phyloP scores from a whole-genome alignment of 768 basidiomycete species.

The Leccinum sublutescens region DNA sequence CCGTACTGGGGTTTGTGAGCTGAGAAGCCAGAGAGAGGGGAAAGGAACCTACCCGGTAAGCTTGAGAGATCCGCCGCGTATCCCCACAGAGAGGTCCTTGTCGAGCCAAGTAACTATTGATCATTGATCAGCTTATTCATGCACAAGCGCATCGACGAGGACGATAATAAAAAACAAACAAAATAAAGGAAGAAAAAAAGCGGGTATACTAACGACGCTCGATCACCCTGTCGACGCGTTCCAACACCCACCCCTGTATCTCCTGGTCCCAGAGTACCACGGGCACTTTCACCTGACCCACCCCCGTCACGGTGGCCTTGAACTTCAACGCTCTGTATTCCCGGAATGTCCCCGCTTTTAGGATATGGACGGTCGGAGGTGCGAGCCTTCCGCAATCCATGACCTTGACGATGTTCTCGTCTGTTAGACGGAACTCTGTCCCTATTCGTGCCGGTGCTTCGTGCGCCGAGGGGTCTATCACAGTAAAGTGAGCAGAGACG shows the following conservation, averaged over 20 bases:
- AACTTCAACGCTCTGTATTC: conserved; percentile 14
- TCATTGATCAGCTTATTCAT: no score
- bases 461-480: background rate
- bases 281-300: conserved; percentile 20
- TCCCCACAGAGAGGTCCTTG: no score
- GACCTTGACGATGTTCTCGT: conserved; percentile 1
- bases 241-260: background rate
- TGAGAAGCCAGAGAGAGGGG: no score
- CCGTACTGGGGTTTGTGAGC: no score
- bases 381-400: conserved; percentile 1
- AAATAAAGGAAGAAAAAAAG: no score
- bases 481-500: background rate
- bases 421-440: conserved; percentile 4
- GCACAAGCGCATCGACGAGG: no score
- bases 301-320: conserved; percentile 6
- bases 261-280: conserved; percentile 17
- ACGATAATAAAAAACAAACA: no score
- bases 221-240: no score
- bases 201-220: no score
- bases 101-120: no score
- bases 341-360: conserved; percentile 18
- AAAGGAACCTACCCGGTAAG: no score
- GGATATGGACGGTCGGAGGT: conserved; percentile 14
- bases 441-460: conserved; percentile 6
- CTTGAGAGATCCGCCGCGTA: no score